Percentiles rank a stretch among this genome's conserved stretches.
Conservation (phyloP, 1,284 basidiomycete genomes). For the Trichosporon sp. region DNA sequence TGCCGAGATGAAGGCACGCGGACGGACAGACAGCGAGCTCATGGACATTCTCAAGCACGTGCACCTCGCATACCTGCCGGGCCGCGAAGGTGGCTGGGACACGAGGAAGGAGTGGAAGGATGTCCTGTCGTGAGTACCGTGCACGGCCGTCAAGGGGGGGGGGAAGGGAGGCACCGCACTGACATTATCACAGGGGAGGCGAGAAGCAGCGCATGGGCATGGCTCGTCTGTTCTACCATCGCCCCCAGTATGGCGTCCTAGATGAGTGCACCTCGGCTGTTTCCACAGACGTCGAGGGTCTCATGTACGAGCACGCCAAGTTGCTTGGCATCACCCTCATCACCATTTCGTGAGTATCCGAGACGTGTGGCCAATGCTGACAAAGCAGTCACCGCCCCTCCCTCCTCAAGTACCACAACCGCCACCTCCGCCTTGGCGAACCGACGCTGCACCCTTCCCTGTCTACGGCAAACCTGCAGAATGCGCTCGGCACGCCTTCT, state of each 20-base stretch:
- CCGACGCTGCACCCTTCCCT: conserved; percentile 35
- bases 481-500: conserved; percentile 44
- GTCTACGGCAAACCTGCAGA: conserved; percentile 30
- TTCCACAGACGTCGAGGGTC: conserved; percentile 91
- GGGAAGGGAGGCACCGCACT: background rate
- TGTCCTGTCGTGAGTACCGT: conserved; percentile 62
- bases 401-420: conserved; percentile 61
- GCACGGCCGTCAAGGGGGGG: no score
- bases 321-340: conserved; percentile 89
- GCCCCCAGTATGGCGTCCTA: conserved; percentile 55
- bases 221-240: conserved; percentile 55
- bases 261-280: conserved; percentile 93
- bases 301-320: conserved; percentile 94
- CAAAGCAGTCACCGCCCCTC: conserved; percentile 58
- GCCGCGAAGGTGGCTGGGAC: conserved; percentile 84
- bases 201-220: conserved; percentile 89
- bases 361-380: conserved; percentile 23
- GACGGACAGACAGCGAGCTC: conserved; percentile 70
- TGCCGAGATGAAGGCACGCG: conserved; percentile 68
- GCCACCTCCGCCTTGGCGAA: conserved; percentile 58
- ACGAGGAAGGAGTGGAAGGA: conserved; percentile 96
- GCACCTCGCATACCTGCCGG: conserved; percentile 82
- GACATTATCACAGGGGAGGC: conserved; percentile 69
- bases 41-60: conserved; percentile 74
- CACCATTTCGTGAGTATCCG: conserved; percentile 68